A percentile compares a stretch with the other conserved stretches of the same genome.
Conservation (phyloP, 73 alveolate genomes). For the Paramecium sonneborni region DNA sequence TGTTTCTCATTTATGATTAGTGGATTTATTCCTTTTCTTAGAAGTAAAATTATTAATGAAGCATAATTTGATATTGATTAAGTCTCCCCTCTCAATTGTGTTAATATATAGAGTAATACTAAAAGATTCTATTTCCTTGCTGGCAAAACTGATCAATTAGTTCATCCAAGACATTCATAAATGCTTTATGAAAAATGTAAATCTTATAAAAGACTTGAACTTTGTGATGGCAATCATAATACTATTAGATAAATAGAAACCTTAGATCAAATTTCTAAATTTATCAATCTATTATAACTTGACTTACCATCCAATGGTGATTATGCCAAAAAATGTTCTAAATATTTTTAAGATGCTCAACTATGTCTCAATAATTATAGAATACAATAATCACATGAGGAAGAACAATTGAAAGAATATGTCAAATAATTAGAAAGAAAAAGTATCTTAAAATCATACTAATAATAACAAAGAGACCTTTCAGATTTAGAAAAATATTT, state of each 20-base stretch:
- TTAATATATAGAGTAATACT: not conserved
- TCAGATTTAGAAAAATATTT: not conserved
- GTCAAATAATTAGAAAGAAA: not conserved
- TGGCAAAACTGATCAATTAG: not conserved
- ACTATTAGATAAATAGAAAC: not conserved
- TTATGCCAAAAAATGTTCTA: not conserved
- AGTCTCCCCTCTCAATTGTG: not conserved
- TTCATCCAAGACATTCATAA: not conserved
- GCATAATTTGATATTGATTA: slow-evolving; percentile 86
- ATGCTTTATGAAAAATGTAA: not conserved
- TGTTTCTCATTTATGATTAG: slow-evolving; percentile 74
- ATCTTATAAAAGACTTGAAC: not conserved
- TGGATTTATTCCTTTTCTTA: slow-evolving; percentile 76
- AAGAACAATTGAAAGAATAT: not conserved
- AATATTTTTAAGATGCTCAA: not conserved
- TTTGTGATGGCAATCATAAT: not conserved
- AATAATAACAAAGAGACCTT: not conserved
- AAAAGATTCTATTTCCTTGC: not conserved
- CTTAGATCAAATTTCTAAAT: not conserved
- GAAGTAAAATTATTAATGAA: slow-evolving; percentile 78
- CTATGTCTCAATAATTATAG: not conserved
- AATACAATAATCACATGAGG: not conserved
- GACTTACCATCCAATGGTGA: not conserved
- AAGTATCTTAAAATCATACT: not conserved
- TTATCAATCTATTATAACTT: not conserved